phyloP scores from a whole-genome alignment of 1,284 basidiomycete genomes.

The Porogramme epimiltina region DNA sequence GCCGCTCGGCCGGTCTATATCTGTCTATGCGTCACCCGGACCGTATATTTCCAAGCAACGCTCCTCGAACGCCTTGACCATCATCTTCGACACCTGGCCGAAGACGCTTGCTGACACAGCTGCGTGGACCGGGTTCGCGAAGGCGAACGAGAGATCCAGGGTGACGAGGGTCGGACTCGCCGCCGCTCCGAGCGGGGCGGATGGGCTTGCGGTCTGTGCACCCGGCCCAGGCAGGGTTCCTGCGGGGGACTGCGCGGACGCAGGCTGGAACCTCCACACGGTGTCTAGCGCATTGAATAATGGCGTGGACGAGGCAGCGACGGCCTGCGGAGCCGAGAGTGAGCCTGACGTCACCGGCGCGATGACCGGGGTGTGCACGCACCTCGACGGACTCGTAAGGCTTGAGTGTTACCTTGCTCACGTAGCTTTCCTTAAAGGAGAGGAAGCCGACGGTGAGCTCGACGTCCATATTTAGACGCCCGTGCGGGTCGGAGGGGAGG shows the following conservation, averaged over 20 bases:
- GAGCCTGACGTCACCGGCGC: constrained; percentile 12
- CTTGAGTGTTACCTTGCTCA: constrained; percentile 80
- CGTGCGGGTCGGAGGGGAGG: constrained; percentile 22
- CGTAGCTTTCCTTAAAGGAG: constrained; percentile 85
- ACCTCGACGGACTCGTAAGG: constrained; percentile 83
- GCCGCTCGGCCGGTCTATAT: not conserved
- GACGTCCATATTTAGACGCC: constrained; percentile 59
- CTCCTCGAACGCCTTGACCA: constrained; percentile 92
- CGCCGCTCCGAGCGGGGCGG: constrained; percentile 6
- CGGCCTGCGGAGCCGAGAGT: constrained; percentile 47
- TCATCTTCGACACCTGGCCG: constrained; percentile 82
- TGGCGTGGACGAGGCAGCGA: constrained; percentile 80
- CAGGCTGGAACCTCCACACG: constrained; percentile 77
- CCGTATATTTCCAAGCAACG: constrained; percentile 79
- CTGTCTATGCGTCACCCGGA: constrained; percentile 24
- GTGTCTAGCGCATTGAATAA: constrained; percentile 88
- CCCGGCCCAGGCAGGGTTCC: constrained; percentile 14
- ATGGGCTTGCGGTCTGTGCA: not conserved
- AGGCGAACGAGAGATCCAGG: constrained; percentile 84
- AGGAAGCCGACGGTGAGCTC: constrained; percentile 91
- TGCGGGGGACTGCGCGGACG: constrained; percentile 42
- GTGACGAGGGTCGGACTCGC: constrained; percentile 70
- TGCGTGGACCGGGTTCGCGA: constrained; percentile 86
- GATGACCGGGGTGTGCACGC: constrained; percentile 28
- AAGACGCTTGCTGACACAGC: constrained; percentile 83